Conservation (phyloP, 73 alveolate genomes). For the Blepharisma stoltei region DNA sequence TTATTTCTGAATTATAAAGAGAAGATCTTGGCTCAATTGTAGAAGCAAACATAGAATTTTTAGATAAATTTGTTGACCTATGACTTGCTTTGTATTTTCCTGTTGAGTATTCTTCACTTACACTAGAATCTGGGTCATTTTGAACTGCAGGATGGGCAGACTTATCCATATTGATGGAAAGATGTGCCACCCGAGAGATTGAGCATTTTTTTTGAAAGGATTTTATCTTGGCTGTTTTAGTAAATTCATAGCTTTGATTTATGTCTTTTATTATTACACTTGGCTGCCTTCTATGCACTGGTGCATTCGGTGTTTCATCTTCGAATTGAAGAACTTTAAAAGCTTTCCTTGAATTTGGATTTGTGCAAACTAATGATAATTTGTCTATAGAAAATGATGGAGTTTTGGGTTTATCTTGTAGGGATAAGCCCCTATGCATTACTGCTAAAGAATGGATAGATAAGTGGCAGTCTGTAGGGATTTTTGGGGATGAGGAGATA, state of each 20-base stretch:
- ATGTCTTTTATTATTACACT: constrained; percentile 21
- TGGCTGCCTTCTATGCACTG: constrained; percentile 15
- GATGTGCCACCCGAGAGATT: too few relatives aligned
- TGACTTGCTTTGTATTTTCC: too few relatives aligned
- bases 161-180: too few relatives aligned
- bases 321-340: constrained; percentile 5
- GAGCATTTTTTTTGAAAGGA: too few relatives aligned
- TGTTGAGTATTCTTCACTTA: constrained; percentile 2
- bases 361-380: not conserved
- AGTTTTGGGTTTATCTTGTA: not conserved
- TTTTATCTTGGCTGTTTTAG: not conserved
- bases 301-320: not conserved
- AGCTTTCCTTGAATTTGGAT: not conserved
- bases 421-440: not conserved
- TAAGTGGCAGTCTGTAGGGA: too few relatives aligned
- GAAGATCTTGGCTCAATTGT: constrained; percentile 12
- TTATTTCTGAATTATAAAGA: not conserved
- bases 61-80: not conserved
- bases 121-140: not conserved
- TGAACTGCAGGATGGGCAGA: too few relatives aligned
- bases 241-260: constrained; percentile 8
- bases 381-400: constrained; percentile 21
- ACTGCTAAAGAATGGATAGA: too few relatives aligned
- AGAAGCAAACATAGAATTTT: constrained; percentile 20
- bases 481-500: too few relatives aligned